Evolutionary conservation across 2,329 filamentous ascomycete species (phyloP).

Genomic region (Ciborinia camelliae): DNA sequence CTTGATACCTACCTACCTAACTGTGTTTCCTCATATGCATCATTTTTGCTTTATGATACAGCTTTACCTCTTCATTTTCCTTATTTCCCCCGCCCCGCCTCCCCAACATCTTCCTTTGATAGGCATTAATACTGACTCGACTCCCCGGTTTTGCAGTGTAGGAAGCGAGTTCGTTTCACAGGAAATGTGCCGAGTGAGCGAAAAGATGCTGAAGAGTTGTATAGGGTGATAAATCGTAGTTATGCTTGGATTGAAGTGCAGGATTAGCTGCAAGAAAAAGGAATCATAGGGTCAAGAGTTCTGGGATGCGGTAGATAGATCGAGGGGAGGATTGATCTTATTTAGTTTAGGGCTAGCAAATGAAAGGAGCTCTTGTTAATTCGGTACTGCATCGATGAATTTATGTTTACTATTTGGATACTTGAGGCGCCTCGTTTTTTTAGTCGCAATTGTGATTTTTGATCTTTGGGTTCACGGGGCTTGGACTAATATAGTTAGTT

Average conservation of each 20-base stretch:
- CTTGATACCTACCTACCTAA: no score
- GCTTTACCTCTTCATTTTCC: no score
- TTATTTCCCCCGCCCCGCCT: no score
- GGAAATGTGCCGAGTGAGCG: neutral
- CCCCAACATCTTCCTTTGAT: no score
- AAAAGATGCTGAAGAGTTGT: neutral
- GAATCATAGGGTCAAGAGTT: accelerated
- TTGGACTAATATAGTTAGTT: neutral
- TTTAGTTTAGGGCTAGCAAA: accelerated
- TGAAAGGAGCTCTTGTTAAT: neutral
- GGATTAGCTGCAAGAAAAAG: accelerated
- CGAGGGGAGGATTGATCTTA: no score
- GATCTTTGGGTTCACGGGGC: neutral
- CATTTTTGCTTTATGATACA: no score
- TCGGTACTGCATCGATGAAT: no score
- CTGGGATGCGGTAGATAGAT: neutral
- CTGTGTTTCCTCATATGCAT: no score
- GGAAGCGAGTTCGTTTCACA: neutral
- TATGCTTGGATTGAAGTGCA: neutral
- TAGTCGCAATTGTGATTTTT: neutral
- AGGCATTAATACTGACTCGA: no score
- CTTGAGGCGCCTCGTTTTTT: no score
- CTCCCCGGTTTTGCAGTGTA: no score
- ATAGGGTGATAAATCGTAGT: neutral
- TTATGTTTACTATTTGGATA: neutral